Conservation (phyloP, 345 rosid genomes). For the Pseudoturritis turrita region DNA sequence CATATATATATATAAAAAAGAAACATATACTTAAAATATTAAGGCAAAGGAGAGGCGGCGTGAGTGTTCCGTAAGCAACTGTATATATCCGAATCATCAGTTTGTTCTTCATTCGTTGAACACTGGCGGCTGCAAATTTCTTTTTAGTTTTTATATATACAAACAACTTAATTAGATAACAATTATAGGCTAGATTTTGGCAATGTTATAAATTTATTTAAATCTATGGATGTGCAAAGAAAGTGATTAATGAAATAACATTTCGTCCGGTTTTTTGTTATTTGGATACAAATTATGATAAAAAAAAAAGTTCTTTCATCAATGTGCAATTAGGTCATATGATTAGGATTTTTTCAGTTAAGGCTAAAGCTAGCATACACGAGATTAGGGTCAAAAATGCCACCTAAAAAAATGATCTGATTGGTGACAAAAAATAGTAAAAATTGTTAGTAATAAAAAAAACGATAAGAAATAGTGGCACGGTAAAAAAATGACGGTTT, state of each 20-base stretch:
- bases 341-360: conserved; percentile 15
- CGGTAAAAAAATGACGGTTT: too few relatives aligned
- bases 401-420: too few relatives aligned
- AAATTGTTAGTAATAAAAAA: too few relatives aligned
- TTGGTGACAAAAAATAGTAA: too few relatives aligned
- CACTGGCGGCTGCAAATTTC: not conserved
- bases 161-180: not conserved
- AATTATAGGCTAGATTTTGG: not conserved
- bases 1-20: not conserved
- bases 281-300: not conserved
- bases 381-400: not conserved
- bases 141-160: not conserved
- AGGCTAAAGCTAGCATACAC: not conserved
- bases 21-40: not conserved
- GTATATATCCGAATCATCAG: conserved; percentile 22
- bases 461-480: too few relatives aligned
- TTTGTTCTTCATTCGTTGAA: not conserved
- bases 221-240: too few relatives aligned
- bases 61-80: conserved; percentile 17
- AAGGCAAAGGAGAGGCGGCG: conserved; percentile 29
- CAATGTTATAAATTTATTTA: not conserved
- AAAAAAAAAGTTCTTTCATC: not conserved
- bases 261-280: not conserved
- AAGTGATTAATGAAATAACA: not conserved
- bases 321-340: not conserved